These are phyloP conservation scores for Waitea zeae DNA, from an alignment of 1,284 basidiomycete species.

Conservation along the genomic window DNA sequence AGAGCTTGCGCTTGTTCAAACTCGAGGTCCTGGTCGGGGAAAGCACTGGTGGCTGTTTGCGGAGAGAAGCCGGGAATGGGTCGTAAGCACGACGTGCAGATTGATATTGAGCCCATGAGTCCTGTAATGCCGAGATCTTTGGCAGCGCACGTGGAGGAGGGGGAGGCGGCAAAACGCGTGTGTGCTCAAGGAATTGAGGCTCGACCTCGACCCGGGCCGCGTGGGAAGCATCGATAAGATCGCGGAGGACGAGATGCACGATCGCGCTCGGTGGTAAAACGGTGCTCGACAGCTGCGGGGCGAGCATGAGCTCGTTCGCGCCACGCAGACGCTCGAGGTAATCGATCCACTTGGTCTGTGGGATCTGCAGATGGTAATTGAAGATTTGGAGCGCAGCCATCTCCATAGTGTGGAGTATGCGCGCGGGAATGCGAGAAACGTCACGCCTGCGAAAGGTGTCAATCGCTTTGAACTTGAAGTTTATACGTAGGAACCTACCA, in stretches of 20 bases:
- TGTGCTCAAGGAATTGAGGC: not conserved
- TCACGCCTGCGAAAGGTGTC: constrained; percentile 8
- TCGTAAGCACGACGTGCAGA: too few relatives aligned
- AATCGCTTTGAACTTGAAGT: constrained; percentile 3
- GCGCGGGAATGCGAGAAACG: constrained; percentile 12
- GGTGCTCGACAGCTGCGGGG: not conserved
- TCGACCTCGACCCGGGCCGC: not conserved
- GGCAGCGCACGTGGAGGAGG: too few relatives aligned
- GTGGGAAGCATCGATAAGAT: not conserved
- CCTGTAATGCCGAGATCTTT: too few relatives aligned
- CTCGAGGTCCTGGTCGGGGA: too few relatives aligned
- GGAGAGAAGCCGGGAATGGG: too few relatives aligned
- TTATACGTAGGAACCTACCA: constrained; percentile 18
- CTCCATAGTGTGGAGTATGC: constrained; percentile 15
- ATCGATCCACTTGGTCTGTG: constrained; percentile 6
- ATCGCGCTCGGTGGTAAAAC: too few relatives aligned
- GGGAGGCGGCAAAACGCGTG: too few relatives aligned
- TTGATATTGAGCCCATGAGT: too few relatives aligned
- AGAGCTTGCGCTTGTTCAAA: too few relatives aligned
- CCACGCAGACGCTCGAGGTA: constrained; percentile 8
- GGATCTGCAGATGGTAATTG: constrained; percentile 7
- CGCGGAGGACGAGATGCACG: not conserved
- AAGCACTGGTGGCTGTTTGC: too few relatives aligned
- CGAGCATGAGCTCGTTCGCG: not conserved
- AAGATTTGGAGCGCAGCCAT: constrained; percentile 12